Percentiles rank a stretch among this genome's conserved stretches.
These are phyloP conservation scores for Coniophora puteana DNA, from an alignment of 1,284 basidiomycete genomes.

Conservation along the genomic window DNA sequence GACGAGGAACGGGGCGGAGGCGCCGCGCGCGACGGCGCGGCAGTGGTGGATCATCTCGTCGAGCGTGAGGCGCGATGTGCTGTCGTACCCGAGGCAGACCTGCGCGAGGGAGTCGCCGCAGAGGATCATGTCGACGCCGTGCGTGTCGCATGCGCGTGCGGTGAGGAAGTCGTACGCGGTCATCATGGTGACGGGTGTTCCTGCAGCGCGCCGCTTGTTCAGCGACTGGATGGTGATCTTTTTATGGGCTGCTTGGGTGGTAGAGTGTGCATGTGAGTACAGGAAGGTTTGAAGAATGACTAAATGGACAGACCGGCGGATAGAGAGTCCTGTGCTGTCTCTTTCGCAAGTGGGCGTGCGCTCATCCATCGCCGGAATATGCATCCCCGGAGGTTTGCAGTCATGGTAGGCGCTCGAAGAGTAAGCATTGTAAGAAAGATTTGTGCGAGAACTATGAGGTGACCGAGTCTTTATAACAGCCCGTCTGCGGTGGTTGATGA, in stretches of 20 bases:
- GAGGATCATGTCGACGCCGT: conserved; percentile 66
- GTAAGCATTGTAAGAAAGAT: too few relatives aligned
- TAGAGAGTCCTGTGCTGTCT: too few relatives aligned
- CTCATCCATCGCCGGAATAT: too few relatives aligned
- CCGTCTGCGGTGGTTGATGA: too few relatives aligned
- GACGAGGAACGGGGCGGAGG: conserved; percentile 78
- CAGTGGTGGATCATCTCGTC: conserved; percentile 91
- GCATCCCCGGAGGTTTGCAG: too few relatives aligned
- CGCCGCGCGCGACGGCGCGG: conserved; percentile 78
- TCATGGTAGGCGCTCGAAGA: too few relatives aligned
- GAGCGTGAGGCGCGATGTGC: conserved; percentile 84
- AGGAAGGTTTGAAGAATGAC: too few relatives aligned
- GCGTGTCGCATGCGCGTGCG: conserved; percentile 67
- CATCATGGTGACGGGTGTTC: conserved; percentile 82
- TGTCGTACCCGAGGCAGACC: conserved; percentile 83
- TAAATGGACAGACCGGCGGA: too few relatives aligned
- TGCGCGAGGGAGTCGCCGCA: conserved; percentile 94
- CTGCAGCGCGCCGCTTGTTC: conserved; percentile 49
- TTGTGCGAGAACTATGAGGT: too few relatives aligned
- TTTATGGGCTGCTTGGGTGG: conserved; percentile 47
- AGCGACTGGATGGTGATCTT: conserved; percentile 86
- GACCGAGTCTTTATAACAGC: too few relatives aligned
- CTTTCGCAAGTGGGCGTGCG: too few relatives aligned
- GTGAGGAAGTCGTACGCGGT: conserved; percentile 94
- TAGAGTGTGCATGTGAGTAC: too few relatives aligned